phyloP scores from a whole-genome alignment of 2,329 filamentous ascomycete genomes.

The Penicillium sp. region DNA sequence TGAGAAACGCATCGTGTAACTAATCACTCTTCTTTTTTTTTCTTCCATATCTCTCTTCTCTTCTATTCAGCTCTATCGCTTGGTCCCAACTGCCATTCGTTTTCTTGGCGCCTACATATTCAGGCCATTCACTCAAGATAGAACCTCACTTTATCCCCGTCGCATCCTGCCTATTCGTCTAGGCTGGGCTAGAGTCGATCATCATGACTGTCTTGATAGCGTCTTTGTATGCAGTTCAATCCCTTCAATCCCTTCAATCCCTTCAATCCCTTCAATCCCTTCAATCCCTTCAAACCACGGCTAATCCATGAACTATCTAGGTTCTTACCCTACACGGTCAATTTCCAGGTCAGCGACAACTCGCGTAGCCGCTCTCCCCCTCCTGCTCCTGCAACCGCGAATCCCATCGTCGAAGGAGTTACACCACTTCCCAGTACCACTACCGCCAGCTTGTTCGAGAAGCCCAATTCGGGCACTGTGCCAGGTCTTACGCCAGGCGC shows the following conservation, averaged over 20 bases:
- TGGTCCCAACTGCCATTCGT: neutral
- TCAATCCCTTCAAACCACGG: neutral
- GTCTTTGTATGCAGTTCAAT: slow-evolving; percentile 55
- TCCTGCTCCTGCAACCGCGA: slow-evolving; percentile 31
- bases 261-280: neutral
- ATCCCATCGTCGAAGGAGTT: slow-evolving; percentile 27
- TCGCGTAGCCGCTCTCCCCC: slow-evolving; percentile 42
- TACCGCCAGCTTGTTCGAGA: slow-evolving; percentile 37
- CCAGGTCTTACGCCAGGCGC: slow-evolving; percentile 39
- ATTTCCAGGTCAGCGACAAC: slow-evolving; percentile 64
- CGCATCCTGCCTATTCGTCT: slow-evolving; percentile 9
- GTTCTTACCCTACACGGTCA: slow-evolving; percentile 86
- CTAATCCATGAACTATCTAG: slow-evolving; percentile 46
- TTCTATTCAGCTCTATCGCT: slow-evolving; percentile 5
- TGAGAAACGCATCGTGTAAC: slow-evolving; percentile 25
- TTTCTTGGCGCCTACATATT: neutral
- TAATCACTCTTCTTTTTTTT: slow-evolving; percentile 16
- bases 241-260: neutral
- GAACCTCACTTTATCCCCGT: slow-evolving; percentile 1
- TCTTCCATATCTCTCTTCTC: too few species aligned
- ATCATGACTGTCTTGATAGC: slow-evolving; percentile 59
- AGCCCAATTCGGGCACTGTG: slow-evolving; percentile 21
- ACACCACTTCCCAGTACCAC: slow-evolving; percentile 24
- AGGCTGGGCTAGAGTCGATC: slow-evolving; percentile 11
- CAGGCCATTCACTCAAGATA: neutral